phyloP scores from a whole-genome alignment of 164 flowering plant genomes.

The Vitis vinifera region ASM3070453v1 NC_081813.1:4133501-4134000 shows the following conservation, averaged over 20 bases:
- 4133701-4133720: constrained; percentile 72
- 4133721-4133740: constrained; percentile 92
- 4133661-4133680: constrained; percentile 58
- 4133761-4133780: constrained; percentile 2
- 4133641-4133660: constrained; percentile 42
- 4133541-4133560: constrained; percentile 14
- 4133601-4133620: not conserved
- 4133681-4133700: constrained; percentile 89
- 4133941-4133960: constrained; percentile 97
- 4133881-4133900: constrained; percentile 60
- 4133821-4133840: too few relatives aligned
- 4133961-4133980: constrained; percentile 65
- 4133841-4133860: not conserved
- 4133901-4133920: constrained; percentile 54
- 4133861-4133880: constrained; percentile 49
- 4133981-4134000: constrained; percentile 61
- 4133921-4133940: constrained; percentile 77
- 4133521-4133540: constrained; percentile 51
- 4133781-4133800: not conserved
- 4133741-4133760: constrained; percentile 77
- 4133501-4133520: constrained; percentile 61
- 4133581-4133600: constrained; percentile 1
- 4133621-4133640: not conserved
- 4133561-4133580: constrained; percentile 40
- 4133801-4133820: too few relatives aligned